Base-by-base conservation (phyloP, 352 stramenopile species). In the Phytopythium mirpurense region DNA sequence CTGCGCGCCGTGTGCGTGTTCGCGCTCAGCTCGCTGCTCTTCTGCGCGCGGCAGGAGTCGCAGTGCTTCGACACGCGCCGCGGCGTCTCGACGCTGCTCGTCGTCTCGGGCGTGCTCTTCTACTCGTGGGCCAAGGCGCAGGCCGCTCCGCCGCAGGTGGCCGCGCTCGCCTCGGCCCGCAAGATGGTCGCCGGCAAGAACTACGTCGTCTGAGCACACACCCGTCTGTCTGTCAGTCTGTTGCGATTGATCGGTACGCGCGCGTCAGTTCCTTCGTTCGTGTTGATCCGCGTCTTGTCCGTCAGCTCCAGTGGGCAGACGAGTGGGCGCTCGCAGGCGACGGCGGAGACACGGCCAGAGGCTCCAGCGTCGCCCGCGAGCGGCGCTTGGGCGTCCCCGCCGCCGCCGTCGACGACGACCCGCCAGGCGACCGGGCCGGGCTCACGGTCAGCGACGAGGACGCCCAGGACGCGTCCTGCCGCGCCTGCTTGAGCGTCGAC, bases 101-200 rank as follows among this genome's bases (percentile, higher is more conserved):
- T 94, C 35, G 69, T 89, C 31, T 80, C 73, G 23, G 83, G 83
- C 19, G 83, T 93, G 54, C 82, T 93, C 67, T 88, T 87, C 40
- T 93, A 93, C 65, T 93, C 83, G 51, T 93, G 74, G 78, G 81
- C 83, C 9, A 93, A 93, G 60, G 87, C 74, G 43, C 72, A 81
- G 47, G 59, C 72, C 38, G 81, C 71, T 35, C 66, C 56, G 23
- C 44, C 65, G n/a, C 56, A 47, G 43, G 44, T 55, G 32, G 31
- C 57, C 41, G 69, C 47, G 15, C 26, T 40, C 57, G 26, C 56
- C 0, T 68, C 63, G 41, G 49, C 51, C n/a, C n/a, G n/a, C 14
- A 82, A 77, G 60, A 74, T 85, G 46, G 58, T 86, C 18, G 62
- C 73, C 26, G 73, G 78, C 46, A 89, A 89, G 63, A 89, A 79